A percentile compares a stretch with the other conserved stretches of the same genome.
Conservation (phyloP, 306 rosid species). For the Purshia tridentata region DNA sequence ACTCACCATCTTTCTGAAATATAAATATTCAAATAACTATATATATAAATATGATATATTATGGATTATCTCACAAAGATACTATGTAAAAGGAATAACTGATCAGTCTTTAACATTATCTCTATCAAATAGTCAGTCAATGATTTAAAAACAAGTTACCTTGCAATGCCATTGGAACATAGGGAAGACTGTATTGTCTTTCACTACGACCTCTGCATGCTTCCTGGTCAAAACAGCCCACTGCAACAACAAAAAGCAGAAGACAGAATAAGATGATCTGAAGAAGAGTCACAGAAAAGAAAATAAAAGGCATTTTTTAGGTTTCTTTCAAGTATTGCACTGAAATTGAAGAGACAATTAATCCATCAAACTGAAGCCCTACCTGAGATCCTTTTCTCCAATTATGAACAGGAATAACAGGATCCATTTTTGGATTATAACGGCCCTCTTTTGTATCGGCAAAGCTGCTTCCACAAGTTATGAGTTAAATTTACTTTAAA, state of each 20-base stretch:
- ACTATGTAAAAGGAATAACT: not conserved
- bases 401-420: conserved; percentile 76
- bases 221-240: conserved; percentile 92
- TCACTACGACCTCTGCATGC: conserved; percentile 84
- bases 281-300: conserved; percentile 8
- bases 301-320: conserved; percentile 6
- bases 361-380: conserved; percentile 13
- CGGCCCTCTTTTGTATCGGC: conserved; percentile 96
- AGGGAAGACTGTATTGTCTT: conserved; percentile 67
- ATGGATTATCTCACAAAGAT: not conserved
- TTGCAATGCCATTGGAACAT: conserved; percentile 80
- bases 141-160: conserved; percentile 41
- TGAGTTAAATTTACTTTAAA: not conserved
- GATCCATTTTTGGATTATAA: conserved; percentile 91
- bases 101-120: not conserved
- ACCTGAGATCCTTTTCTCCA: conserved; percentile 99
- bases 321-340: conserved; percentile 18
- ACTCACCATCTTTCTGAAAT: not conserved
- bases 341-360: conserved; percentile 22
- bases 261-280: conserved; percentile 29
- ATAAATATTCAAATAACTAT: not conserved
- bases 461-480: conserved; percentile 56
- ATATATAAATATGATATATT: not conserved
- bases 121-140: not conserved
- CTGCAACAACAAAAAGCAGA: conserved; percentile 42